Conservation (phyloP, 2,329 filamentous ascomycete genomes). For the Aspergillus amoenus region DNA sequence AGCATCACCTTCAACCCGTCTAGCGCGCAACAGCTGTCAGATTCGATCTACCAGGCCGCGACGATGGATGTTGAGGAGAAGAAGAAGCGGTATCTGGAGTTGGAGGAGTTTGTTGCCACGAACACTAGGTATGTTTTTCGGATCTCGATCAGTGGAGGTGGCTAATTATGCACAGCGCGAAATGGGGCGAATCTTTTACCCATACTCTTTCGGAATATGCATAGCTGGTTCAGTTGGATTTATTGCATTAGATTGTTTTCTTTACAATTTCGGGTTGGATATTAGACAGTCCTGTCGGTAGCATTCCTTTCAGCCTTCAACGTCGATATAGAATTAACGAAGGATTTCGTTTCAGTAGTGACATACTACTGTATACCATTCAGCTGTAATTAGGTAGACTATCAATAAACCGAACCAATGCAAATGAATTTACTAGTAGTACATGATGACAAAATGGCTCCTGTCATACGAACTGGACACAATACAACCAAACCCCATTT, state of each 20-base stretch:
- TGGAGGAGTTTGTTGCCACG: conserved; percentile 86
- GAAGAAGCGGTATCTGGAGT: conserved; percentile 75
- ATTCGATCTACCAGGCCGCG: conserved; percentile 81
- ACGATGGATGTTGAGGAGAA: conserved; percentile 83
- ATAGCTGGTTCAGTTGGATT: background rate
- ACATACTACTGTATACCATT: too few relatives aligned
- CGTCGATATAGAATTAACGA: too few relatives aligned
- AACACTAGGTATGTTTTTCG: conserved; percentile 74
- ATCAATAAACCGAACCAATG: too few relatives aligned
- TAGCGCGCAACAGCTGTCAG: conserved; percentile 88
- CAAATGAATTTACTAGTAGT: too few relatives aligned
- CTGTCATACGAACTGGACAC: too few relatives aligned
- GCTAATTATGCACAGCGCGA: conserved; percentile 23
- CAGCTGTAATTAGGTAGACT: too few relatives aligned
- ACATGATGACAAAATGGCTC: too few relatives aligned
- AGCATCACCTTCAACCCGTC: conserved; percentile 91
- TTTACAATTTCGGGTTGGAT: background rate
- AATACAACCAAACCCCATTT: background rate
- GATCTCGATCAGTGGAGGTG: too few relatives aligned
- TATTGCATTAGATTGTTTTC: background rate
- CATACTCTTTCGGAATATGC: background rate
- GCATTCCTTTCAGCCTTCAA: too few relatives aligned
- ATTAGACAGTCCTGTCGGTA: background rate
- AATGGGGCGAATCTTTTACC: conserved; percentile 35
- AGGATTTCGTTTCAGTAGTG: too few relatives aligned